phyloP scores from a whole-genome alignment of 441 rosid genomes.

The Mallotus repandus region DNA sequence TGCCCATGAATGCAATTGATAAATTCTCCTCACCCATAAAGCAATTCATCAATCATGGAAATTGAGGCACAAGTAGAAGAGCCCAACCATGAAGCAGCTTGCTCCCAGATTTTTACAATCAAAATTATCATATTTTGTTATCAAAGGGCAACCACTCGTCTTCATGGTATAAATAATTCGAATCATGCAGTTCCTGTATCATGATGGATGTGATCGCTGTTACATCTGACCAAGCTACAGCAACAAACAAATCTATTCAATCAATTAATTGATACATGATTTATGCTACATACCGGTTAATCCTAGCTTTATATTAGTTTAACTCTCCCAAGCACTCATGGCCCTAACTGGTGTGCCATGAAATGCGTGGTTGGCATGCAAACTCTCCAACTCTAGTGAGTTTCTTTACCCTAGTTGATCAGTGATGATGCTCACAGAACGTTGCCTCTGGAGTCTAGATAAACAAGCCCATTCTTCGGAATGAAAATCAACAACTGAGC shows the following conservation, averaged over 20 bases:
- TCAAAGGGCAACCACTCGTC: neutral
- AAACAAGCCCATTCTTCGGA: neutral
- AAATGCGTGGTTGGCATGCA: neutral
- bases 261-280: neutral
- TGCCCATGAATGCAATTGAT: neutral
- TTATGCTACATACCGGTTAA: neutral
- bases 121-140: neutral
- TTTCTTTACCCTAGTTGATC: neutral
- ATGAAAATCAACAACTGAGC: neutral
- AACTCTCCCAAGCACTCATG: neutral
- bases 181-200: neutral
- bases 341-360: neutral
- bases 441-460: conserved; percentile 2
- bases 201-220: neutral
- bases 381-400: neutral
- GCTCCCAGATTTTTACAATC: neutral
- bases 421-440: neutral
- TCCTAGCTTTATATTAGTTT: neutral
- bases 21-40: neutral
- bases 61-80: neutral
- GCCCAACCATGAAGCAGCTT: neutral
- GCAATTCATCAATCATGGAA: neutral
- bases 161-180: neutral
- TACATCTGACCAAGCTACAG: neutral
- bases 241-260: neutral